These are phyloP conservation scores for Carex pumila DNA, from an alignment of 176 grass and related monocot genomes.

Conservation along the genomic window DNA sequence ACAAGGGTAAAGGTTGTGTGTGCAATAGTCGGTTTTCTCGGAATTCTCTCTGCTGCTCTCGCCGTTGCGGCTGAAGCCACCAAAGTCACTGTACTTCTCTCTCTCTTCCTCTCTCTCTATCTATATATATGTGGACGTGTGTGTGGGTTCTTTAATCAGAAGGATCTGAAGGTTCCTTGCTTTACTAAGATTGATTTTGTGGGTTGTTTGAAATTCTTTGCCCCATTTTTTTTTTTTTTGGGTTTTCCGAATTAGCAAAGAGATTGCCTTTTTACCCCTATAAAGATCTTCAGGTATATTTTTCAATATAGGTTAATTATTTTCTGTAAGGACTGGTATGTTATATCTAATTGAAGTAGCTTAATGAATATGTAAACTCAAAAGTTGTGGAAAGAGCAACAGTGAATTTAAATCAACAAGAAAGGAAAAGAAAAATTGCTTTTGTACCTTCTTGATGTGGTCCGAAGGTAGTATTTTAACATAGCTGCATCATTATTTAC, in stretches of 20 bases:
- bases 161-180: neutral
- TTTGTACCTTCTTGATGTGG: neutral
- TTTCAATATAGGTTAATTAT: neutral
- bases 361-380: neutral
- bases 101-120: neutral
- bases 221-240: neutral
- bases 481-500: neutral
- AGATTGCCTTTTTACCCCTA: neutral
- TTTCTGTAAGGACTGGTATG: neutral
- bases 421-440: neutral
- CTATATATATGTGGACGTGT: neutral
- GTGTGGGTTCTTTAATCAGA: neutral
- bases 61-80: conserved; percentile 45
- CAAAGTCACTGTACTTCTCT: conserved; percentile 31
- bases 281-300: neutral
- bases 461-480: neutral
- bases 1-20: conserved; percentile 34
- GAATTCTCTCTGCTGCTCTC: conserved; percentile 31
- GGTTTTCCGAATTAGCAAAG: neutral
- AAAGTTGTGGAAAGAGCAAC: neutral
- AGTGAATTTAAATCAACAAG: neutral
- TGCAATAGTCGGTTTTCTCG: conserved; percentile 23
- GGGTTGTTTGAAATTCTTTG: conserved; percentile 7
- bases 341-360: too few species aligned
- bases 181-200: neutral